A percentile compares a stretch with the other conserved stretches of the same genome.
Evolutionary conservation across 2,329 filamentous ascomycete species (phyloP).

Genomic region (Rhexocercosporidium sp.): DNA sequence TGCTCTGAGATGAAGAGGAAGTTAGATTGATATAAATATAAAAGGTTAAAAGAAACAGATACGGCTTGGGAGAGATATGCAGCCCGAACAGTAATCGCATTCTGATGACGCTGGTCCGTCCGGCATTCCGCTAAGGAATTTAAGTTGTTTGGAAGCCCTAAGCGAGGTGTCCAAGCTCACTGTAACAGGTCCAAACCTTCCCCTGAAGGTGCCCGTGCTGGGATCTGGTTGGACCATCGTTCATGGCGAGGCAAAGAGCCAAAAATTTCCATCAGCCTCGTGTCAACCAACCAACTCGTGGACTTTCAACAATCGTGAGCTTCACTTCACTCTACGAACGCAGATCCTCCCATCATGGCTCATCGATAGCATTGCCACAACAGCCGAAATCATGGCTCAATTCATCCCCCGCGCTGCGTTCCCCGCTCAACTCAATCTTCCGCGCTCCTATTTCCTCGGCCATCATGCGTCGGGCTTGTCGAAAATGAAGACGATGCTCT

Average conservation of each 20-base stretch:
- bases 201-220: neutral
- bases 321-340: neutral
- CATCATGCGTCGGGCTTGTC: slow-evolving; percentile 84
- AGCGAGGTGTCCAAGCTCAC: neutral
- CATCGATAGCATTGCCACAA: slow-evolving; percentile 21
- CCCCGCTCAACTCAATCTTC: slow-evolving; percentile 73
- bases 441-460: slow-evolving; percentile 91
- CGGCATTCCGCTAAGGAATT: slow-evolving; percentile 6
- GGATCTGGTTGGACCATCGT: neutral
- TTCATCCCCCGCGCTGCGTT: slow-evolving; percentile 81
- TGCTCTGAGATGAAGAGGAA: neutral
- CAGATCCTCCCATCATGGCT: slow-evolving; percentile 21
- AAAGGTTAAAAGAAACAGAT: slow-evolving; percentile 3
- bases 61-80: neutral
- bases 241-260: slow-evolving; percentile 4
- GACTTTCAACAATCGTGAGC: slow-evolving; percentile 19
- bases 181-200: neutral
- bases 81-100: neutral
- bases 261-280: slow-evolving; percentile 12
- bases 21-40: neutral
- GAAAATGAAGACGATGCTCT: slow-evolving; percentile 82
- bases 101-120: slow-evolving; percentile 5
- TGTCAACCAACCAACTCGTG: slow-evolving; percentile 26
- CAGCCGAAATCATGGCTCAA: slow-evolving; percentile 32
- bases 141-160: neutral